Evolutionary conservation across 805 yeast species (phyloP), one percentile per base, ranked within the genome.

Genomic region (Vanderwaltozyma yarrowii): DNA sequence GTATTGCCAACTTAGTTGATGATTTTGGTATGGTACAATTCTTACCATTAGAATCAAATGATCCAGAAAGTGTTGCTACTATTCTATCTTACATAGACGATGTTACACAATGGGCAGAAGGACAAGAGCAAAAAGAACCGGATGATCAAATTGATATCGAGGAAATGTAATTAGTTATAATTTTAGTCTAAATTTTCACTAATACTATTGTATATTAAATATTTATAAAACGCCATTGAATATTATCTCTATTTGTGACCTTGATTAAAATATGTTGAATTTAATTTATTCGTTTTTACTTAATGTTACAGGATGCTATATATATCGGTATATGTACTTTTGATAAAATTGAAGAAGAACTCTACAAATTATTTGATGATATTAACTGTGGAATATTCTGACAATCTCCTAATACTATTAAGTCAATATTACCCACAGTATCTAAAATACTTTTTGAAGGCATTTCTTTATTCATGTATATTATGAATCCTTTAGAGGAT

Each of bases 11-110:
- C 45, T 66, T 92, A 47, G 94, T 88, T 26, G 97, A 92, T 55
- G 99, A 92, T 52, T 92, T 92, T 58, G 98, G 98, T 6, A 92
- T 92, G 99, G 96, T 92, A 3, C 96, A 92, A 57, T 92, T 87
- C 54, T 64, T 92, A 46, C 97, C 98, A 0, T 68, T 92, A 45
- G 94, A 87, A 54, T 76, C 85, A 9, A 80, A 78, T 33, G 73
- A 75, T 42, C 77, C 86, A 34, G 85, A 78, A 31, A 74, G 86
- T 34, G 80, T 92, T 17, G 75, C 80, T 11, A 79, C 87, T 0
- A 89, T 92, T 38, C 67, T 92, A 47, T 81, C 94, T 54, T 87
- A 87, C 57, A 83, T 92, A 17, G 99, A 92, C 55, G 98, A 92
- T 58, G 81, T 89, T 21, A 92, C 99, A 0, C 99, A 92, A 57